Conservation (phyloP, 352 stramenopile species). For the Peronospora belbahrii region DNA sequence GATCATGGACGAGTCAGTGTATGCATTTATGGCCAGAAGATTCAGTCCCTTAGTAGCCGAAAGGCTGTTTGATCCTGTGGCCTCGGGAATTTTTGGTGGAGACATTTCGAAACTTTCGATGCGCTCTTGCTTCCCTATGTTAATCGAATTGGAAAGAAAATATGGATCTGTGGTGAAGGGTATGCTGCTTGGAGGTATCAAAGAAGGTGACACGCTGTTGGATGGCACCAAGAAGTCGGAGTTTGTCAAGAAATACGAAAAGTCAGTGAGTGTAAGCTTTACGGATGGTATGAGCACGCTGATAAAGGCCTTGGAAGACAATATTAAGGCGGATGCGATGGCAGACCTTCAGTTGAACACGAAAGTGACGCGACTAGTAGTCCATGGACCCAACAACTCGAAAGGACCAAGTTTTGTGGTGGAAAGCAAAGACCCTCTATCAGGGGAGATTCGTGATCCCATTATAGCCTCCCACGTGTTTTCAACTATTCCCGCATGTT, state of each 20-base stretch:
- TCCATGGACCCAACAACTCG: constrained; percentile 12
- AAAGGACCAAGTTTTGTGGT: constrained; percentile 32
- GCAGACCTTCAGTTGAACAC: constrained; percentile 35
- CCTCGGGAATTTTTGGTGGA: constrained; percentile 83
- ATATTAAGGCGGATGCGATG: constrained; percentile 38
- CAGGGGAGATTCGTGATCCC: constrained; percentile 20
- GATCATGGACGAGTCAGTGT: constrained; percentile 70
- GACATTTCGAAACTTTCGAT: constrained; percentile 75
- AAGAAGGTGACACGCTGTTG: constrained; percentile 36
- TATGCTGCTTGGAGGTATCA: constrained; percentile 45
- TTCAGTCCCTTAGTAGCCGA: constrained; percentile 79
- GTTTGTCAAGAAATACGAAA: constrained; percentile 62
- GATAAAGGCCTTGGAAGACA: constrained; percentile 39
- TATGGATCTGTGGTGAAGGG: constrained; percentile 73
- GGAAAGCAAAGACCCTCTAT: constrained; percentile 27
- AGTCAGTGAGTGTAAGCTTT: constrained; percentile 83
- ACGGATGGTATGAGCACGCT: constrained; percentile 67
- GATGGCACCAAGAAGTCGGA: constrained; percentile 62
- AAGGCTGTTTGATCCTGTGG: constrained; percentile 68
- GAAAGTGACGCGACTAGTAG: constrained; percentile 24
- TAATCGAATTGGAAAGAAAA: constrained; percentile 67
- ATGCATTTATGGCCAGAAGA: constrained; percentile 65
- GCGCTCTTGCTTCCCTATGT: constrained; percentile 69
- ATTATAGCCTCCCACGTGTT: constrained; percentile 66
- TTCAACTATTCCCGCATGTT: constrained; percentile 64